Base-by-base conservation (phyloP, 306 rosid genomes). In the Urtica urens region DNA sequence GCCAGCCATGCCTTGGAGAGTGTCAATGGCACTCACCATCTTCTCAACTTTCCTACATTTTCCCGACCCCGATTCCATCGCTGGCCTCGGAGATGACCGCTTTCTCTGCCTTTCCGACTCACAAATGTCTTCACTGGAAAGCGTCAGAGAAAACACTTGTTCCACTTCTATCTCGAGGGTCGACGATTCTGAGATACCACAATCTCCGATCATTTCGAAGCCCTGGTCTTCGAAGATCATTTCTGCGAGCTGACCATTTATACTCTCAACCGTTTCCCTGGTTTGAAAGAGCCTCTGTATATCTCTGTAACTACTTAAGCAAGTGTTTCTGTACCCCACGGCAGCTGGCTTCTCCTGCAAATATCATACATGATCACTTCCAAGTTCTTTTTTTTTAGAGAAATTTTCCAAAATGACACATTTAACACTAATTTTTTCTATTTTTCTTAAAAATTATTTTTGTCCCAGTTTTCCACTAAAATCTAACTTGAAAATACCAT, bases 341-440 rank as follows among this genome's bases (percentile, higher is more conserved):
- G 74, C 78, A 57, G 71, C 78, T 0, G 81, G 87, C 46, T 54
- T 64, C 43, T 76, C 94, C 94, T 79, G 75, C 75, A 72, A n/a
- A n/a, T n/a, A n/a, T n/a, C n/a, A n/a, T n/a, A n/a, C n/a, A n/a
- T n/a, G n/a, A n/a, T n/a, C n/a, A n/a, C n/a, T n/a, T n/a, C n/a
- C n/a, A n/a, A n/a, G n/a, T n/a, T n/a, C n/a, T n/a, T n/a, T n/a
- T n/a, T n/a, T n/a, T n/a, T n/a, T n/a, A n/a, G n/a, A n/a, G n/a
- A n/a, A n/a, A n/a, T n/a, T n/a, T n/a, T n/a, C n/a, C n/a, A n/a
- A n/a, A n/a, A n/a, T n/a, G n/a, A n/a, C n/a, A n/a, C n/a, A n/a
- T n/a, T n/a, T n/a, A n/a, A n/a, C n/a, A n/a, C n/a, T n/a, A n/a
- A n/a, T n/a, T n/a, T n/a, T n/a, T n/a, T n/a, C n/a, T n/a, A n/a